These are phyloP conservation scores for Hemileccinum impolitum DNA, from an alignment of 768 basidiomycete species.

Conservation along the genomic window DNA sequence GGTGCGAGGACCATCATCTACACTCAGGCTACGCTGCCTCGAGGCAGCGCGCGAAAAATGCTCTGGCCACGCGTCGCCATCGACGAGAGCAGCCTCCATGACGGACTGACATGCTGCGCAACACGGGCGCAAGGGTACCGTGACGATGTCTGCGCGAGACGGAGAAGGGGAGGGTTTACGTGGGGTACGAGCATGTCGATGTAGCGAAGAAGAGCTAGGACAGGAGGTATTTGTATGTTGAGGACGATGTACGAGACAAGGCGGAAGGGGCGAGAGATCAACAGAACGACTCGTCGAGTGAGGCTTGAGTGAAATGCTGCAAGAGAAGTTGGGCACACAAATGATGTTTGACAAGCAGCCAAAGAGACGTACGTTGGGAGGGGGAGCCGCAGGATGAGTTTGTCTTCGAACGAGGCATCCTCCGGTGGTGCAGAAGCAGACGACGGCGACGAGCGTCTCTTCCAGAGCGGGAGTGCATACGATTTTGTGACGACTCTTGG, in stretches of 20 bases:
- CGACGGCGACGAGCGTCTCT: slow-evolving; percentile 29
- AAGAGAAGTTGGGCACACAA: not conserved
- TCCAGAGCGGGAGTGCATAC: slow-evolving; percentile 69
- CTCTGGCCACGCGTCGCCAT: slow-evolving; percentile 60
- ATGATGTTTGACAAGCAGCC: not conserved
- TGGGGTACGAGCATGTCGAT: slow-evolving; percentile 12
- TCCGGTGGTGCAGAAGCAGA: slow-evolving; percentile 23
- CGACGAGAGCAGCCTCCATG: slow-evolving; percentile 53
- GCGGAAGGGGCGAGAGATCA: slow-evolving; percentile 38
- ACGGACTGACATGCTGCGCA: slow-evolving; percentile 59
- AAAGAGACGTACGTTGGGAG: slow-evolving; percentile 51
- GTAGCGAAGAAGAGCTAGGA: not conserved
- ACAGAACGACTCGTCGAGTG: slow-evolving; percentile 39
- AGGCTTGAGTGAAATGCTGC: slow-evolving; percentile 43
- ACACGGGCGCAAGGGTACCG: slow-evolving; percentile 69
- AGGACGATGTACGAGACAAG: slow-evolving; percentile 54
- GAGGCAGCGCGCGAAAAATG: slow-evolving; percentile 62
- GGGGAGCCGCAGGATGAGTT: slow-evolving; percentile 57
- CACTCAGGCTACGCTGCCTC: slow-evolving; percentile 50
- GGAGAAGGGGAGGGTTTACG: slow-evolving; percentile 31
- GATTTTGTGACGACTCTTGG: slow-evolving; percentile 60
- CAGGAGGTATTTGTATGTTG: slow-evolving; percentile 17
- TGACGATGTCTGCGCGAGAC: slow-evolving; percentile 40
- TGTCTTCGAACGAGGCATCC: slow-evolving; percentile 28
- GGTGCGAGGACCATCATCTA: slow-evolving; percentile 30